A percentile compares a stretch with the other conserved stretches of the same genome.
Evolutionary conservation across 495 filamentous ascomycete species (phyloP).

Genomic region (Pseudomonodictys pantanalensis): DNA sequence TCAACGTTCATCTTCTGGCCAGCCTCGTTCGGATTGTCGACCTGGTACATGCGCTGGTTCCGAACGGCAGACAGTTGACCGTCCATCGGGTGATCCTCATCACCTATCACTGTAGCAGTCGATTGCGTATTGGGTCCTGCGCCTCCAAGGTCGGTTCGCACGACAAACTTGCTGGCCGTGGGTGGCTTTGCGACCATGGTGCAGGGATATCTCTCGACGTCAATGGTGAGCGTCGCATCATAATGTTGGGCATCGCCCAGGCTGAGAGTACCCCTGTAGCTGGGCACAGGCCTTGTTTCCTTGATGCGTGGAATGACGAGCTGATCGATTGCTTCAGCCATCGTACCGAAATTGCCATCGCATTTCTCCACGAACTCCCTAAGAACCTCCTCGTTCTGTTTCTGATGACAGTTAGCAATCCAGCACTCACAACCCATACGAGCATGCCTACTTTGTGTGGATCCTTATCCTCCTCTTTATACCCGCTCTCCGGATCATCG

Average conservation of each 20-base stretch:
- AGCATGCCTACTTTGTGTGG: constrained; percentile 49
- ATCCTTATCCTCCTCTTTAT: constrained; percentile 89
- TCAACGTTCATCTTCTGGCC: constrained; percentile 84
- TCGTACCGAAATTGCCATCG: constrained; percentile 72
- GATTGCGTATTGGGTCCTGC: constrained; percentile 48
- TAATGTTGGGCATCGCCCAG: constrained; percentile 75
- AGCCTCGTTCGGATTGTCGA: constrained; percentile 67
- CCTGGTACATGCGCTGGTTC: constrained; percentile 71
- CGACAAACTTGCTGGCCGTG: constrained; percentile 71
- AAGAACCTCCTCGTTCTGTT: constrained; percentile 65
- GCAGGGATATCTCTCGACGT: constrained; percentile 85
- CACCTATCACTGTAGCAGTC: constrained; percentile 49
- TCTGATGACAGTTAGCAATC: constrained; percentile 41
- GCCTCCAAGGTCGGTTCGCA: constrained; percentile 47
- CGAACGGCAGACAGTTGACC: constrained; percentile 62
- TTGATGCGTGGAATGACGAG: constrained; percentile 76
- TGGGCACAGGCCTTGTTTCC: constrained; percentile 62
- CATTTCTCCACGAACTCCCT: constrained; percentile 59
- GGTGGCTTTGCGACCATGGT: constrained; percentile 71
- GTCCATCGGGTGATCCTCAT: constrained; percentile 46
- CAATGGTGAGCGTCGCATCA: constrained; percentile 74
- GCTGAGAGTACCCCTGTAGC: constrained; percentile 75
- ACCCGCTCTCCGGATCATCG: constrained; percentile 85
- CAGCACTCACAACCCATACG: background rate
- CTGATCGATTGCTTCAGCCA: constrained; percentile 77